phyloP scores from a whole-genome alignment of 2,329 filamentous ascomycete genomes.

The Neofusicoccum umdonicola region DNA sequence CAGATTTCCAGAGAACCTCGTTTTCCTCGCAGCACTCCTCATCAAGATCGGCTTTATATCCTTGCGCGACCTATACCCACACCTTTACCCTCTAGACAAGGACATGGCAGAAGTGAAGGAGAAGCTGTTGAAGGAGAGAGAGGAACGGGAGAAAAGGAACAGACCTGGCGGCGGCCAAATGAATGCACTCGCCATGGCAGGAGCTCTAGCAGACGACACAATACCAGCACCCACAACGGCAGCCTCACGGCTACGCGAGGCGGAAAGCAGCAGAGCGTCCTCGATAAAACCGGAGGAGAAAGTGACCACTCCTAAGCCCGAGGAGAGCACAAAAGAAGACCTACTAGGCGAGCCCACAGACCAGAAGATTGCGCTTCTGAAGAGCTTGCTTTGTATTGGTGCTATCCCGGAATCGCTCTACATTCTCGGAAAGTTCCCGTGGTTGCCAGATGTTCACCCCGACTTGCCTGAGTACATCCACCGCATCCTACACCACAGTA shows the following conservation, averaged over 20 bases:
- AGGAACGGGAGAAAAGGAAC: conserved; percentile 70
- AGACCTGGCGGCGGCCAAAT: conserved; percentile 67
- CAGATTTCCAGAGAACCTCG: conserved; percentile 82
- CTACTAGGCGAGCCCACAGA: conserved; percentile 69
- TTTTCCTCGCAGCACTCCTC: conserved; percentile 85
- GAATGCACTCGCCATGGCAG: conserved; percentile 86
- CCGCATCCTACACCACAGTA: conserved; percentile 77
- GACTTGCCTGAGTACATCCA: conserved; percentile 79
- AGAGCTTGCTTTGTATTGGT: conserved; percentile 83
- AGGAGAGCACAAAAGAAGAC: conserved; percentile 48
- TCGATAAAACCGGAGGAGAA: conserved; percentile 45
- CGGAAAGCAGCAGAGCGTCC: conserved; percentile 46
- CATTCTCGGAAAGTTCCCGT: conserved; percentile 87
- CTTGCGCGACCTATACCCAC: conserved; percentile 82
- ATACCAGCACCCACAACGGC: conserved; percentile 48
- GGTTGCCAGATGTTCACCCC: conserved; percentile 81
- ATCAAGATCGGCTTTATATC: conserved; percentile 98
- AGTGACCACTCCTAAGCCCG: conserved; percentile 39
- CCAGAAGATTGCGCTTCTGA: conserved; percentile 82
- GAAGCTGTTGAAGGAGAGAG: conserved; percentile 70
- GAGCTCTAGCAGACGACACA: conserved; percentile 81
- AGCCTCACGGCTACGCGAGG: conserved; percentile 49
- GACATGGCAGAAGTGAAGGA: conserved; percentile 73
- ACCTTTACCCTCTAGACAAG: conserved; percentile 82
- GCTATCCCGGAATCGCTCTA: conserved; percentile 91